phyloP scores from a whole-genome alignment of 2,329 filamentous ascomycete species.

The Zarea fungicola region DNA sequence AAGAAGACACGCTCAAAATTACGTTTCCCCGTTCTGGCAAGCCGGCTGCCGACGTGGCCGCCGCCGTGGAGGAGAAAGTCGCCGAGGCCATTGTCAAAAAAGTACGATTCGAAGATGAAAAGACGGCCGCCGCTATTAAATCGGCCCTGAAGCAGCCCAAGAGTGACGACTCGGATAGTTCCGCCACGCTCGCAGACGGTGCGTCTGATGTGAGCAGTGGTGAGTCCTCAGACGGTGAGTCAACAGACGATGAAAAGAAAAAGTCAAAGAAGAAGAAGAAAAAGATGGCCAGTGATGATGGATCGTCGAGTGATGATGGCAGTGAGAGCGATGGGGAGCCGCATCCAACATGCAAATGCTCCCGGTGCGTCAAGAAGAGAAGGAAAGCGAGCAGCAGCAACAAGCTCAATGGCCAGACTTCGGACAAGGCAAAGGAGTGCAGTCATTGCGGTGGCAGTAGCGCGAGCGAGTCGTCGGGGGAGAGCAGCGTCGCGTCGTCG shows the following conservation, averaged over 20 bases:
- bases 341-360: constrained; percentile 9
- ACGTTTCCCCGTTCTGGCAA: constrained; percentile 40
- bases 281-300: too few relatives aligned
- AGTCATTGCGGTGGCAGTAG: too few relatives aligned
- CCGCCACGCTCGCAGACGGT: constrained; percentile 13
- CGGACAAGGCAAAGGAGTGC: not conserved
- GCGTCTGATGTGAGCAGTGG: constrained; percentile 9
- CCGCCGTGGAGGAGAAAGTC: constrained; percentile 11
- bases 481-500: not conserved
- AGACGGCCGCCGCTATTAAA: constrained; percentile 24
- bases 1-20: constrained; percentile 42
- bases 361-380: constrained; percentile 1
- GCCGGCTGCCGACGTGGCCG: not conserved
- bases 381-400: not conserved
- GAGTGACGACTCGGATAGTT: constrained; percentile 20
- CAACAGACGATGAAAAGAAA: constrained; percentile 23
- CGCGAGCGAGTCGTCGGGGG: not conserved
- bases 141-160: constrained; percentile 33
- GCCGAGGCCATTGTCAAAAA: constrained; percentile 29
- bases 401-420: too few relatives aligned
- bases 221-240: constrained; percentile 1
- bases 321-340: constrained; percentile 3
- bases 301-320: not conserved
- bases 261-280: constrained; percentile 7
- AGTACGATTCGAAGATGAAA: constrained; percentile 36